These are phyloP conservation scores for Thalassiosira oceanica DNA, from an alignment of 352 stramenopile genomes.

Conservation along the genomic window DNA sequence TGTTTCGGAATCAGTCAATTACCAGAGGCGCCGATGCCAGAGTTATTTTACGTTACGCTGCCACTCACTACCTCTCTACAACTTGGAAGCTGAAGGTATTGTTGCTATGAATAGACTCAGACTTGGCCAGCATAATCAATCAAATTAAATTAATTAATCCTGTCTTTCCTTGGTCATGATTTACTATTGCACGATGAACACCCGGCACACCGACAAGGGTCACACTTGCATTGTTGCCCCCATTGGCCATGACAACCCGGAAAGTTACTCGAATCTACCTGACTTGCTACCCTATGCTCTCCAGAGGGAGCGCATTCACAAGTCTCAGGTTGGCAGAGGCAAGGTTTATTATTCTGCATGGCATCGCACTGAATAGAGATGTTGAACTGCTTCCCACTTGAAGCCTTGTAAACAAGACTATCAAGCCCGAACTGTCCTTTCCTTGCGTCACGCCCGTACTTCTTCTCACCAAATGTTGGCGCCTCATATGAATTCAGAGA, in stretches of 20 bases:
- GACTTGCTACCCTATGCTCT: conserved; percentile 31
- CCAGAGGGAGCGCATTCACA: conserved; percentile 41
- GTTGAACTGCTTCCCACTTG: conserved; percentile 19
- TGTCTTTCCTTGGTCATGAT: too few relatives aligned
- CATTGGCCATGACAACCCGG: conserved; percentile 32
- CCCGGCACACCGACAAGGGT: conserved; percentile 37
- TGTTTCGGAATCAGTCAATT: too few relatives aligned
- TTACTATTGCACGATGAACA: conserved; percentile 20
- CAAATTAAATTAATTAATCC: too few relatives aligned
- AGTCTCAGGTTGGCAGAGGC: conserved; percentile 41
- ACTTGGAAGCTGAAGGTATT: too few relatives aligned
- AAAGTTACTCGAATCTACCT: conserved; percentile 3
- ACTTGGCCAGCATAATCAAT: too few relatives aligned
- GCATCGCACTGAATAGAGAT: conserved; percentile 37
- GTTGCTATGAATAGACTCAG: too few relatives aligned
- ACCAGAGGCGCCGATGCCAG: too few relatives aligned
- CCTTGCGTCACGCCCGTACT: conserved; percentile 42
- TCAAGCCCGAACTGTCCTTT: conserved; percentile 47
- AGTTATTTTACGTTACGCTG: too few relatives aligned
- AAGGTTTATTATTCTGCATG: conserved; percentile 40
- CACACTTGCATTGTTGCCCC: conserved; percentile 24
- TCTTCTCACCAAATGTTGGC: conserved; percentile 47
- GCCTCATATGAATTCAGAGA: conserved; percentile 88
- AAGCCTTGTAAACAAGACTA: conserved; percentile 25
- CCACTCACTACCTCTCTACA: too few relatives aligned